Percentiles rank a stretch among this genome's conserved stretches.
phyloP scores from a whole-genome alignment of 805 yeast genomes.

The Ogataea nonfermentans region DNA sequence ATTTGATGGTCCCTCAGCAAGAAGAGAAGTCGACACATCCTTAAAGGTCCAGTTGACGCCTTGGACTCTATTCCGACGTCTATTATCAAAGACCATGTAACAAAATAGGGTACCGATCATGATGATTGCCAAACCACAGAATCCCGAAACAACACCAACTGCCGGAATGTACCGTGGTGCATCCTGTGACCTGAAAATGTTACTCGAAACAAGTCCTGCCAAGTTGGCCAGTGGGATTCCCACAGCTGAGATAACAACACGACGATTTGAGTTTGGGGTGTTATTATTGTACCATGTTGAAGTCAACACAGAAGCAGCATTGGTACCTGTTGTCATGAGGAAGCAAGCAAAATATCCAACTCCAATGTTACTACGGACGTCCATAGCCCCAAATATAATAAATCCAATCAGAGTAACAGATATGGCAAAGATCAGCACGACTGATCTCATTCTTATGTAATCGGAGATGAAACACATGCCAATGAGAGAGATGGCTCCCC shows the following conservation, averaged over 20 bases:
- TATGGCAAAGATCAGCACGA: constrained; percentile 39
- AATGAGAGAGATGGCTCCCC: constrained; percentile 45
- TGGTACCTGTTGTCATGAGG: constrained; percentile 46
- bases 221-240: constrained; percentile 57
- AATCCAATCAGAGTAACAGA: constrained; percentile 43
- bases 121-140: constrained; percentile 44
- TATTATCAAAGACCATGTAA: constrained; percentile 44
- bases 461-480: constrained; percentile 43
- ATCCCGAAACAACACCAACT: constrained; percentile 46
- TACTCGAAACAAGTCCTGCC: constrained; percentile 55
- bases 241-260: constrained; percentile 46
- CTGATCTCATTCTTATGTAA: constrained; percentile 37
- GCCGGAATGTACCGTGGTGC: constrained; percentile 54
- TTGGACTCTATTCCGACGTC: constrained; percentile 39
- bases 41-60: constrained; percentile 38
- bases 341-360: constrained; percentile 25
- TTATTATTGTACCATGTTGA: constrained; percentile 53
- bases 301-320: constrained; percentile 47
- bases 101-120: constrained; percentile 18
- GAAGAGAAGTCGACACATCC: constrained; percentile 42
- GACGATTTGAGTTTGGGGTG: constrained; percentile 44
- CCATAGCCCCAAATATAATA: constrained; percentile 45
- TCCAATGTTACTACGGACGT: constrained; percentile 34
- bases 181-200: constrained; percentile 48
- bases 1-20: constrained; percentile 44